These are phyloP conservation scores for Ceratobasidium sp. DNA, from an alignment of 1,284 basidiomycete genomes.

Conservation along the genomic window DNA sequence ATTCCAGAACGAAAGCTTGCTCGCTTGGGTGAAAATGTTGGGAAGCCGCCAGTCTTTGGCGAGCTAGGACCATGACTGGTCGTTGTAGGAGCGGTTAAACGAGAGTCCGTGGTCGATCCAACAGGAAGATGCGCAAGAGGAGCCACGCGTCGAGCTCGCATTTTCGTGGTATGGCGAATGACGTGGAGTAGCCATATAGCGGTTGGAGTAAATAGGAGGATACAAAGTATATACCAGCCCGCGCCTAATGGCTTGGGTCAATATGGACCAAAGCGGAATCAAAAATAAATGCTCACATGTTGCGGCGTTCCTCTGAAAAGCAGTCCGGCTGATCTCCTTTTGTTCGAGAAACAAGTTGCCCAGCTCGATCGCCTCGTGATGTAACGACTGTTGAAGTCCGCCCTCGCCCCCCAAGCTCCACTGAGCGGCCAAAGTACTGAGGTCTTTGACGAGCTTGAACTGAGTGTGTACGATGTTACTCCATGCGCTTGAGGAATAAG, in stretches of 20 bases:
- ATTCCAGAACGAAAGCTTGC: background rate
- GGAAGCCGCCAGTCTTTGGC: background rate
- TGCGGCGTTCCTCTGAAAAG: slow-evolving; percentile 18
- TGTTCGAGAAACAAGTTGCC: slow-evolving; percentile 29
- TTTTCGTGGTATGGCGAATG: slow-evolving; percentile 8
- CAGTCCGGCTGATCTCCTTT: slow-evolving; percentile 18
- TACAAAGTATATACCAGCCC: slow-evolving; percentile 18
- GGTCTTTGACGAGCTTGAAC: slow-evolving; percentile 16
- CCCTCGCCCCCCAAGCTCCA: background rate
- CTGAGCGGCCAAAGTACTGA: background rate
- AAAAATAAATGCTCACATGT: slow-evolving; percentile 4
- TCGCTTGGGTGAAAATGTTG: background rate
- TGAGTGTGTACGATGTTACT: slow-evolving; percentile 36
- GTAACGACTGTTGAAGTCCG: background rate
- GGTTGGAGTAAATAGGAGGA: slow-evolving; percentile 32
- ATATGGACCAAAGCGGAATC: background rate
- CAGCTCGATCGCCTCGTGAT: background rate
- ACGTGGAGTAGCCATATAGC: slow-evolving; percentile 15
- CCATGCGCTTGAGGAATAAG: slow-evolving; percentile 21
- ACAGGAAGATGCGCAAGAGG: background rate
- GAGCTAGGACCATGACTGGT: background rate
- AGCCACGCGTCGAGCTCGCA: background rate
- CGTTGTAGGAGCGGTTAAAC: background rate
- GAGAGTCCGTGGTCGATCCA: background rate
- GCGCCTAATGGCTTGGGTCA: background rate